Evolutionary conservation across 345 rosid genomes (phyloP).

Genomic region (Brassica carinata): DNA sequence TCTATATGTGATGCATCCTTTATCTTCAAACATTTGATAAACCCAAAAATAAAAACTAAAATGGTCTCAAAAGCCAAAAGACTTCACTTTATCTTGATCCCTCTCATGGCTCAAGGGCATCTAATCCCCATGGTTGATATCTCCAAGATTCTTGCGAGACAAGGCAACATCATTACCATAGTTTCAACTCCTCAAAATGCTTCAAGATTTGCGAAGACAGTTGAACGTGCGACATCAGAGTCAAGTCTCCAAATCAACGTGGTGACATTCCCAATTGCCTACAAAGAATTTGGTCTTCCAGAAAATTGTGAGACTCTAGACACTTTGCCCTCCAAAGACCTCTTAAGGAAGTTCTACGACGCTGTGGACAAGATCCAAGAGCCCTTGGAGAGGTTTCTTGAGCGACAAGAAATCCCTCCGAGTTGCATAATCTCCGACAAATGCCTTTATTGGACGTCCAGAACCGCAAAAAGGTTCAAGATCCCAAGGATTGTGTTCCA

Average conservation of each 20-base stretch:
- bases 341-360: conserved; percentile 54
- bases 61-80: conserved; percentile 38
- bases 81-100: conserved; percentile 70
- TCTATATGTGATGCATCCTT: background rate
- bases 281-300: conserved; percentile 69
- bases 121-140: conserved; percentile 79
- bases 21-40: conserved; percentile 8
- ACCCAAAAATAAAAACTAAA: conserved; percentile 10
- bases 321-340: conserved; percentile 55
- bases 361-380: conserved; percentile 54
- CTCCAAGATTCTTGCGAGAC: conserved; percentile 56
- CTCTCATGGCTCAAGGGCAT: conserved; percentile 85
- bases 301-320: conserved; percentile 76
- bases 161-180: conserved; percentile 58
- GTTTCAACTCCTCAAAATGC: conserved; percentile 76
- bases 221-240: conserved; percentile 42
- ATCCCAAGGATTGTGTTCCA: conserved; percentile 78
- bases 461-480: conserved; percentile 51
- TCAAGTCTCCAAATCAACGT: conserved; percentile 45
- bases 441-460: conserved; percentile 65
- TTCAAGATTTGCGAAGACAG: conserved; percentile 45
- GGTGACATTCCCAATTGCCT: conserved; percentile 53
- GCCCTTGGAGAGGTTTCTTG: conserved; percentile 57
- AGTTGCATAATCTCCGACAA: conserved; percentile 82
- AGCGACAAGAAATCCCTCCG: conserved; percentile 44